Evolutionary conservation across 73 alveolate genomes (phyloP), one percentile per base, ranked within the genome.

Genomic region (Paramecium biaurelia): DNA sequence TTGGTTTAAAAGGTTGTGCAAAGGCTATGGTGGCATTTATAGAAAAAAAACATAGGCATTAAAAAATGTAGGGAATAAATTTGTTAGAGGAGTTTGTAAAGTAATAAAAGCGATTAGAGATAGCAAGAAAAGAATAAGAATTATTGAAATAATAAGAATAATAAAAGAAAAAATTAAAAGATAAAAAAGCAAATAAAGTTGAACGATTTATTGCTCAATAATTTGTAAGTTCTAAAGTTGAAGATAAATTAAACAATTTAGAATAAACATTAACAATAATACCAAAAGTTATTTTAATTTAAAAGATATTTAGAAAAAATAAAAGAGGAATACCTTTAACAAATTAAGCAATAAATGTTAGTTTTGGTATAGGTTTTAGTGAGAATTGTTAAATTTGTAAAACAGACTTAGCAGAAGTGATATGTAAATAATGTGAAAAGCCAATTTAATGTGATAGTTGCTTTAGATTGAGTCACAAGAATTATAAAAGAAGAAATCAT

Each of bases 301-400:
- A 72, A 72, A 72, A 72, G 45, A 21, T 35, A 4, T 35, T 72
- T 15, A 10, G 86, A 72, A 72, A 12, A 38, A 35, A 32, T 35
- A 72, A 72, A 18, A 72, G 58, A 38, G 58, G 58, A 72, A 34
- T 72, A 2, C 86, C 86, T 4, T 5, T 72, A 0, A 35, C 53
- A 34, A 72, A 72, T 72, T 35, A 72, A 72, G 86, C 58, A 12
- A n/a, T 72, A 8, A 72, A 72, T 72, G 86, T 72, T 72, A 15
- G 59, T 35, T 72, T 72, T 32, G 58, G 86, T 3, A 5, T 35
- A 35, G 86, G 86, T 28, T 34, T 35, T 18, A 63, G 49, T 9
- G 86, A 72, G 32, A 38, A 35, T 32, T 72, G 86, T 20, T 72
- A 72, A 38, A 72, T 72, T 12, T 72, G 86, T 26, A 37, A 37